A percentile compares a stretch with the other conserved stretches of the same genome.
These are phyloP conservation scores for Syncephalastrum sp. DNA, from an alignment of 371 early-diverging fungal genomes.

Conservation along the genomic window DNA sequence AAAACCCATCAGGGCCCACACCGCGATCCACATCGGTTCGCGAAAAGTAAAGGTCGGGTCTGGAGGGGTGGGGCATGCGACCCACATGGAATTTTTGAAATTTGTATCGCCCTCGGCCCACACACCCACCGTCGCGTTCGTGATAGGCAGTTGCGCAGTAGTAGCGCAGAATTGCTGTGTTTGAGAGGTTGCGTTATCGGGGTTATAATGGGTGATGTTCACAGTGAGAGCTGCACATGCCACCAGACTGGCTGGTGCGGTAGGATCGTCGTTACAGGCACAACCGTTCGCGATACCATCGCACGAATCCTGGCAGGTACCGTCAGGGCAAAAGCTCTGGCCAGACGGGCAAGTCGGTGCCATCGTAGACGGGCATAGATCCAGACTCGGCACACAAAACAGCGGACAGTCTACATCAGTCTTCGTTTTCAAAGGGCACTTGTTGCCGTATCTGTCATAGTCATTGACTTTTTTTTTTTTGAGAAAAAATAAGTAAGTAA, in stretches of 20 bases:
- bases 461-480: constrained; percentile 42
- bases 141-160: constrained; percentile 21
- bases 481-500: constrained; percentile 2
- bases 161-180: constrained; percentile 45
- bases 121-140: constrained; percentile 14
- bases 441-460: constrained; percentile 46
- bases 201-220: constrained; percentile 51
- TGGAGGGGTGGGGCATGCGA: constrained; percentile 45
- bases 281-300: constrained; percentile 43
- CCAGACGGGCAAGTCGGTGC: constrained; percentile 47
- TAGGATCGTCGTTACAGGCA: constrained; percentile 30
- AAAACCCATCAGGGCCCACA: constrained; percentile 43
- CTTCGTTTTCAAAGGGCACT: constrained; percentile 44
- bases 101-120: constrained; percentile 24
- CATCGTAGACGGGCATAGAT: constrained; percentile 36
- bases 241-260: constrained; percentile 24
- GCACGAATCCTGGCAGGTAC: constrained; percentile 52
- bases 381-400: constrained; percentile 48
- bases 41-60: constrained; percentile 49
- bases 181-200: constrained; percentile 45
- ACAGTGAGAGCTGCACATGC: constrained; percentile 46
- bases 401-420: constrained; percentile 46
- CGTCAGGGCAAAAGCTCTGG: constrained; percentile 52
- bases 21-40: constrained; percentile 62
- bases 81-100: constrained; percentile 34